These are phyloP conservation scores for Liriodendron chinense DNA, from an alignment of 164 flowering plant species.

Conservation along the genomic window DNA sequence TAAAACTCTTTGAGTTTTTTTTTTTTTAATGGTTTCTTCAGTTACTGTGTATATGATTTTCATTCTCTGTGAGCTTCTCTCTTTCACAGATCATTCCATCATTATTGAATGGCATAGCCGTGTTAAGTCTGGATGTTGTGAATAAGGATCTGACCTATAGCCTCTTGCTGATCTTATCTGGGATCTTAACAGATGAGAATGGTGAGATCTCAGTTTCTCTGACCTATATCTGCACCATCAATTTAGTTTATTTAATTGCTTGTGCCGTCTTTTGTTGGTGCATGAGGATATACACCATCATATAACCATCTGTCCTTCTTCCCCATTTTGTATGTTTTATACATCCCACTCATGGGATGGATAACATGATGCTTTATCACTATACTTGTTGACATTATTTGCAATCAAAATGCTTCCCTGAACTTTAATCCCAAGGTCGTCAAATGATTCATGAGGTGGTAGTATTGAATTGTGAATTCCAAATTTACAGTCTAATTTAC, in stretches of 20 bases:
- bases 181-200: constrained; percentile 69
- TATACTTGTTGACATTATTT: neutral
- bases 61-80: neutral
- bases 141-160: constrained; percentile 61
- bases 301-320: neutral
- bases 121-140: constrained; percentile 44
- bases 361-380: neutral
- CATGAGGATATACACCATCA: neutral
- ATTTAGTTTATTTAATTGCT: neutral
- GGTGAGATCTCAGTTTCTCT: constrained; percentile 43
- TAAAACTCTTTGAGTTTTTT: neutral
- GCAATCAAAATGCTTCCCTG: neutral
- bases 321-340: neutral
- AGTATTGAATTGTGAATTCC: too few species aligned
- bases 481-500: too few species aligned
- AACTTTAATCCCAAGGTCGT: neutral
- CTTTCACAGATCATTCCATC: constrained; percentile 62
- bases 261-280: neutral
- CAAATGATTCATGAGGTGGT: neutral
- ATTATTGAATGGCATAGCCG: constrained; percentile 50
- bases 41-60: neutral
- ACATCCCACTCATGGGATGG: neutral
- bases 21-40: neutral
- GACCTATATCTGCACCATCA: neutral
- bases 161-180: constrained; percentile 77